Percentiles rank a stretch among this genome's conserved stretches.
Evolutionary conservation across 768 basidiomycete species (phyloP).

Genomic region (Leucocoprinus birnbaumii): DNA sequence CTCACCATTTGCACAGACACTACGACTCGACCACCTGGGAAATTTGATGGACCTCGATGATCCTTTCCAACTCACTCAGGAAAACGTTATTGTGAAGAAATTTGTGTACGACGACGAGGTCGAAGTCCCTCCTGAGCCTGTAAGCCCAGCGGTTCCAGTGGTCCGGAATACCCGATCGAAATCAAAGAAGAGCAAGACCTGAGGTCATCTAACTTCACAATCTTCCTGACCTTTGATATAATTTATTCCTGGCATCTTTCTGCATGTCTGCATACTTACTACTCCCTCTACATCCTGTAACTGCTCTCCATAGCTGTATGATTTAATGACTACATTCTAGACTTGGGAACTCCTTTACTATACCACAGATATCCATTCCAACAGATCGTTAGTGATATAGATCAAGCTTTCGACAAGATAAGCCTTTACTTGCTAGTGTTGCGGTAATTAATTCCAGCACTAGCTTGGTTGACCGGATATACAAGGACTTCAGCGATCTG

Average conservation of each 20-base stretch:
- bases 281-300: neutral
- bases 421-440: slow-evolving; percentile 4
- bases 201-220: slow-evolving; percentile 1
- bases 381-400: neutral
- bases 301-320: neutral
- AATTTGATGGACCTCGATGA: slow-evolving; percentile 60
- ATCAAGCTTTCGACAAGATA: neutral
- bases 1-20: slow-evolving; percentile 33
- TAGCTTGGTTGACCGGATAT: slow-evolving; percentile 79
- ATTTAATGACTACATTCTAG: neutral
- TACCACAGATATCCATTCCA: neutral
- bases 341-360: neutral
- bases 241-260: slow-evolving; percentile 16
- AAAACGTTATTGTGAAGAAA: slow-evolving; percentile 72
- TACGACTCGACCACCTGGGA: slow-evolving; percentile 68
- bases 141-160: slow-evolving; percentile 24
- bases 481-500: slow-evolving; percentile 83
- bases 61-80: slow-evolving; percentile 56
- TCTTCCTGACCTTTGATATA: slow-evolving; percentile 12
- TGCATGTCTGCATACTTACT: neutral
- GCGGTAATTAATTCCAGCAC: slow-evolving; percentile 55
- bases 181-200: slow-evolving; percentile 46
- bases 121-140: slow-evolving; percentile 27
- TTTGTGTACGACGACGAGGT: slow-evolving; percentile 79
- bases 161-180: slow-evolving; percentile 57